Conservation (phyloP, 257 asterid genomes). For the Catharanthus roseus region DNA sequence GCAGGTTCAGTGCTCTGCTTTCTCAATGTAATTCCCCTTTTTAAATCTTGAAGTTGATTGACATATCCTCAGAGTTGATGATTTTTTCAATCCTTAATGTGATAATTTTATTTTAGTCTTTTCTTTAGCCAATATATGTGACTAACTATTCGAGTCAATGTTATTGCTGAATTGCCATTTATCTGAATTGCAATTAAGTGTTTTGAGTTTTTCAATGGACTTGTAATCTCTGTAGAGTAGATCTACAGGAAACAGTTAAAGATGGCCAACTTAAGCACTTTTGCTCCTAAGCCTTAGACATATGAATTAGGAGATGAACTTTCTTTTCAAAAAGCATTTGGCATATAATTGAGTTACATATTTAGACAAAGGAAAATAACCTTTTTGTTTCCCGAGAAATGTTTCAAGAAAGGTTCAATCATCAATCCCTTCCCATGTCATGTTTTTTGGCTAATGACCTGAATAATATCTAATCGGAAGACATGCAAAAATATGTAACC, state of each 20-base stretch:
- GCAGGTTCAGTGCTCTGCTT: constrained; percentile 93
- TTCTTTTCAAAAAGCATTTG: background rate
- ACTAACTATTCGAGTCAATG: background rate
- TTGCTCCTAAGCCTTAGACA: background rate
- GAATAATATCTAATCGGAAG: background rate
- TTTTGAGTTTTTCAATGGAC: background rate
- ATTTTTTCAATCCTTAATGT: background rate
- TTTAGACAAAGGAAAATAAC: background rate
- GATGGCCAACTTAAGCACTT: background rate
- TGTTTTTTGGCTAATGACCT: background rate
- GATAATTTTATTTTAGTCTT: background rate
- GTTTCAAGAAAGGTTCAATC: no score
- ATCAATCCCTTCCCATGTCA: no score
- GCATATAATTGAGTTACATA: no score
- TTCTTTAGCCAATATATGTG: background rate
- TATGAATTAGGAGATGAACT: background rate
- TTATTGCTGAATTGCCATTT: background rate
- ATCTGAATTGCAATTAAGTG: background rate
- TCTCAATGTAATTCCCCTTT: constrained; percentile 59
- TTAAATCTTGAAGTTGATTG: background rate
- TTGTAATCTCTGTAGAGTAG: background rate
- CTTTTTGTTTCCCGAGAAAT: background rate
- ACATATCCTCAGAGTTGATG: background rate
- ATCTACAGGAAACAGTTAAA: background rate
- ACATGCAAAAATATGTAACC: background rate